A percentile compares a stretch with the other conserved stretches of the same genome.
These are phyloP conservation scores for Chlorella sp. DNA, from an alignment of 139 green algal genomes.

Conservation along the genomic window DNA sequence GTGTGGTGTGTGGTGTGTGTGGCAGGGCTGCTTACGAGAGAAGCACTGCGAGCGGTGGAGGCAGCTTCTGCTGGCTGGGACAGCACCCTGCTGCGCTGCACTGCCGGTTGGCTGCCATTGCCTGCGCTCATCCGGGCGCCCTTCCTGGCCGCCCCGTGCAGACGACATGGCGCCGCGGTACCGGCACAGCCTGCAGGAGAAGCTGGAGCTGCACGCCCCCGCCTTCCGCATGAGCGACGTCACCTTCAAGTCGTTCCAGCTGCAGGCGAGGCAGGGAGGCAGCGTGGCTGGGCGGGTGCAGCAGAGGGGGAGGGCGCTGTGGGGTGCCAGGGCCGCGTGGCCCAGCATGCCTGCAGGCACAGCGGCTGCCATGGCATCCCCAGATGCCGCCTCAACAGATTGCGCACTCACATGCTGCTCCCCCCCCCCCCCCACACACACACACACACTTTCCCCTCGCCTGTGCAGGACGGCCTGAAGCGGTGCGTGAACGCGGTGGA, in stretches of 20 bases:
- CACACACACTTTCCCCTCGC: not conserved
- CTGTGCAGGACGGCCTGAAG: constrained; percentile 49
- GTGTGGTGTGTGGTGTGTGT: not conserved
- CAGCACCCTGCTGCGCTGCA: too few species aligned
- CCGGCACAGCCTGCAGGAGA: constrained; percentile 41
- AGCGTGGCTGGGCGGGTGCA: not conserved
- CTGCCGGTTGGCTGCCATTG: not conserved
- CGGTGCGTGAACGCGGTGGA: constrained; percentile 54
- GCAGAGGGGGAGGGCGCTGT: not conserved
- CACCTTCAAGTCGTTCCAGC: constrained; percentile 56
- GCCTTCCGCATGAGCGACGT: constrained; percentile 56
- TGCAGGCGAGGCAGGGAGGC: constrained; percentile 2
- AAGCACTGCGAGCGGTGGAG: too few species aligned
- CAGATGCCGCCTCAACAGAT: not conserved
- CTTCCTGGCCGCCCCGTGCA: constrained; percentile 13
- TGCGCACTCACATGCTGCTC: not conserved
- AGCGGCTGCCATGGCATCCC: too few species aligned
- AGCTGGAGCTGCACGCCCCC: constrained; percentile 45
- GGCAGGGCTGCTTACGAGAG: not conserved
- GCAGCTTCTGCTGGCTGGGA: too few species aligned
- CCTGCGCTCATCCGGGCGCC: not conserved
- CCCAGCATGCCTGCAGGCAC: not conserved
- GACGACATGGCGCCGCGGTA: constrained; percentile 59
- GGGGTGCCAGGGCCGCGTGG: too few species aligned
- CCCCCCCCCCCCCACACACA: too few species aligned